phyloP scores from a whole-genome alignment of 257 asterid genomes.

The Cordia subcordata region DNA sequence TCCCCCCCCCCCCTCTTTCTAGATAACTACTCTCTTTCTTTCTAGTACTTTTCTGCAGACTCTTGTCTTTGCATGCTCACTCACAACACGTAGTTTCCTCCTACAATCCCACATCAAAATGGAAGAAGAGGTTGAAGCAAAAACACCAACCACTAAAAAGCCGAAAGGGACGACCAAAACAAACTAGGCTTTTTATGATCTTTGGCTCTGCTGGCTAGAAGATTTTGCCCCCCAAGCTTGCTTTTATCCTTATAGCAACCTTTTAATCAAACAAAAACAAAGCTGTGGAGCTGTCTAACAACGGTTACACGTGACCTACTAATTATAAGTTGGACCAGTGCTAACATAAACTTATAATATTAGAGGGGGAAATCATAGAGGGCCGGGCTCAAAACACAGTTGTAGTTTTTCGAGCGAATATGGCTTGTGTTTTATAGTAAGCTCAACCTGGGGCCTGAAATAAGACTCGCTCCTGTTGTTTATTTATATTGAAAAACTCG shows the following conservation, averaged over 20 bases:
- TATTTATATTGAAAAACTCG: too few species aligned
- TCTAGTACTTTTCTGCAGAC: neutral
- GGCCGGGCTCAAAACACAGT: neutral
- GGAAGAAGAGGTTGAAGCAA: conserved; percentile 29
- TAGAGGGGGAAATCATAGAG: too few species aligned
- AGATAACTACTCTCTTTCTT: neutral
- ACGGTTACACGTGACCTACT: conserved; percentile 16
- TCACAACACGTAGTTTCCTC: neutral
- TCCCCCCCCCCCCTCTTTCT: too few species aligned
- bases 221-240: conserved; percentile 2
- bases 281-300: conserved; percentile 2
- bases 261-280: conserved; percentile 5
- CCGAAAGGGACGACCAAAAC: conserved; percentile 20
- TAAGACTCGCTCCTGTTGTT: too few species aligned
- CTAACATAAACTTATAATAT: neutral
- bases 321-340: conserved; percentile 14
- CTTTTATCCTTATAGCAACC: neutral
- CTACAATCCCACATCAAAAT: conserved; percentile 7
- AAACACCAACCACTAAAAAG: conserved; percentile 16
- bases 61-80: neutral
- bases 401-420: too few species aligned
- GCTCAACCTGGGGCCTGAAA: too few species aligned
- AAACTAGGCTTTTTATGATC: conserved; percentile 8
- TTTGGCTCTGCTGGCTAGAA: too few species aligned
- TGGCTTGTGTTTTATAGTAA: too few species aligned